Conservation (phyloP, 495 filamentous ascomycete species). For the Poronia punctata region DNA sequence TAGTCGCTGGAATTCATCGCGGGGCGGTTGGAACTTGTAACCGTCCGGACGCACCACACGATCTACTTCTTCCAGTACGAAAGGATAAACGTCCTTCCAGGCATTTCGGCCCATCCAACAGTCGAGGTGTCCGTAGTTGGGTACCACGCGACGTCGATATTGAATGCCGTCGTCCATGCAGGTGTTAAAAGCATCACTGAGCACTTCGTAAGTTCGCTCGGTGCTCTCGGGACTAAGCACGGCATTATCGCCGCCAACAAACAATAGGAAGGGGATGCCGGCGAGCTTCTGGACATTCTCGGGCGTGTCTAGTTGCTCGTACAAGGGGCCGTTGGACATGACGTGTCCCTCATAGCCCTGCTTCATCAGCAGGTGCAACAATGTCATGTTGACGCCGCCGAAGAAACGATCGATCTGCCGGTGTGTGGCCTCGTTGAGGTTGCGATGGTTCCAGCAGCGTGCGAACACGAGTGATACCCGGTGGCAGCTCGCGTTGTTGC, state of each 20-base stretch:
- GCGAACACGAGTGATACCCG: slow-evolving; percentile 55
- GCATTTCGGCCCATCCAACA: slow-evolving; percentile 58
- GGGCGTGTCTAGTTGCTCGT: slow-evolving; percentile 37
- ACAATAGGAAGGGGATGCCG: slow-evolving; percentile 51
- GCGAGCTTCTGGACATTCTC: slow-evolving; percentile 45
- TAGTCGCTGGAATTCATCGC: slow-evolving; percentile 35
- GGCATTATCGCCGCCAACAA: slow-evolving; percentile 53
- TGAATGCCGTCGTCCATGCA: slow-evolving; percentile 21
- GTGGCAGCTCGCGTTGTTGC: slow-evolving; percentile 56
- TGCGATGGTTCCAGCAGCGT: slow-evolving; percentile 56
- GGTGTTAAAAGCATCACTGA: slow-evolving; percentile 47
- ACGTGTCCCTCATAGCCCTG: slow-evolving; percentile 48
- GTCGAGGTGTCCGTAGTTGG: slow-evolving; percentile 63
- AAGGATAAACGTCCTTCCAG: slow-evolving; percentile 56
- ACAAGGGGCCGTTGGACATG: slow-evolving; percentile 43
- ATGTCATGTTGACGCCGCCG: slow-evolving; percentile 53
- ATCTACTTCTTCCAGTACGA: slow-evolving; percentile 49
- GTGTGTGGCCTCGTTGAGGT: slow-evolving; percentile 59
- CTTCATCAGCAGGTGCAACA: slow-evolving; percentile 51
- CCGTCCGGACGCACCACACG: slow-evolving; percentile 35
- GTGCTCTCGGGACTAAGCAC: slow-evolving; percentile 55
- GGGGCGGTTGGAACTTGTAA: slow-evolving; percentile 35
- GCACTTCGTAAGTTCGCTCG: slow-evolving; percentile 47
- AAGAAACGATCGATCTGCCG: slow-evolving; percentile 55
- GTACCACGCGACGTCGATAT: slow-evolving; percentile 49